Evolutionary conservation across 306 rosid genomes (phyloP), one percentile per base, ranked within the genome.

Genomic region (Nissolia schottii): DNA sequence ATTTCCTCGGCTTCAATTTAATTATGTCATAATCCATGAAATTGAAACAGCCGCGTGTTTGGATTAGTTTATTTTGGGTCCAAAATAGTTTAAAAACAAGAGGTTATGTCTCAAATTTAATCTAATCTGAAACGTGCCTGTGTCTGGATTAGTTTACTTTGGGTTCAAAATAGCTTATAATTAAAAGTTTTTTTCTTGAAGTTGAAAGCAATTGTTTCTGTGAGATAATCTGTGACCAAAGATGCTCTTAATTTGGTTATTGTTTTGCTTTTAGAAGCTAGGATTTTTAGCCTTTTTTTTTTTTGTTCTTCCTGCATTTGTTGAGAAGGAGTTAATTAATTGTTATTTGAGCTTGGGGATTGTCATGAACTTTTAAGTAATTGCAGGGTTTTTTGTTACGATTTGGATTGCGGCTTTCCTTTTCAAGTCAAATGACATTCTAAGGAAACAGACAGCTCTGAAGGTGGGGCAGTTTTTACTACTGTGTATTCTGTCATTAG

Each of bases 351-450:
- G 71, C 41, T 72, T 27, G 41, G 19, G 49, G 32, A 13, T 40
- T 27, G 48, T 38, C 15, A 38, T 6, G 20, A 16, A 6, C 25
- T 14, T 50, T 31, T 54, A 62, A 6, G 13, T 69, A 6, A 19
- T 67, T 85, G 71, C 79, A 88, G 93, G 93, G 24, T 86, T 88
- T 61, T 88, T 87, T 24, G 87, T 86, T 38, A 84, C 97, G 8
- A 86, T 91, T 70, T 94, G 99, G 97, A 89, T 91, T 74, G 92
- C 95, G 34, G 96, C 89, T 24, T 85, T 94, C 31, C 90, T 94
- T 89, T 94, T 87, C 77, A 94, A 94, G 86, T 94, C 99, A 0
- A 94, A 94, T 77, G 99, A 94, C 77, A 87, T 94, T 35, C 80
- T 94, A 40, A 77, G 90, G 72, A 94, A 87, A 70, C 97, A 94